Evolutionary conservation across 345 rosid species (phyloP), one percentile per base, ranked within the genome.

Genomic region (Gossypium herbaceum): DNA sequence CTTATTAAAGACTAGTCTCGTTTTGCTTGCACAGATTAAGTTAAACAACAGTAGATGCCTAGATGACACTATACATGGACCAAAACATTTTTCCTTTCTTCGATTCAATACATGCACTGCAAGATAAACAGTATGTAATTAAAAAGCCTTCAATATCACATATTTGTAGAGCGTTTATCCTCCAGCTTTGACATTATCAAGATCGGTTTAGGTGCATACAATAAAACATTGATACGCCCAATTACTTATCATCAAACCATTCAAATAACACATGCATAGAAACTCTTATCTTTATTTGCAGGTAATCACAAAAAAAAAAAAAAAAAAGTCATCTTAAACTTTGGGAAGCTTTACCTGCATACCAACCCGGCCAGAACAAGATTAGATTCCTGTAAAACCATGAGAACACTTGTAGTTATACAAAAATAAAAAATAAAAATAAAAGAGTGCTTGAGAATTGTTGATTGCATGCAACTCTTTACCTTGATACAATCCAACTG

Each of bases 381-480:
- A 34, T 34, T 34, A 5, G 41, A 5, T 34, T 34, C 7, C 41
- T 34, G 41, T 4, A 34, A 34, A 34, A 34, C 41, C 41, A 5
- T 34, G 41, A 34, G 41, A 29, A 4, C 41, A 34, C 41, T 34
- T 34, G 6, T 34, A 34, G 41, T 5, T 5, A 34, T 4, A 5
- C 41, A 34, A 34, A 34, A 34, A 34, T 5, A 34, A 34, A 34
- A 4, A 34, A 34, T 4, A 34, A 34, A 34, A 34, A 34, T 34
- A 34, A 34, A 34, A 34, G 41, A 45, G 12, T 8, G 58, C n/a
- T 55, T n/a, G 58, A n/a, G 8, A n/a, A 54, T 54, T 54, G 57
- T 43, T 65, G 69, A 65, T 65, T 43, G 7, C 69, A 65, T 65
- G 69, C 2, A n/a, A 65, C 51, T 65, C 25, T 41, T 65, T 29